Percentiles rank a stretch among this genome's conserved stretches.
Conservation (phyloP, 768 basidiomycete genomes). For the Candolleomyces aberdarensis region DNA sequence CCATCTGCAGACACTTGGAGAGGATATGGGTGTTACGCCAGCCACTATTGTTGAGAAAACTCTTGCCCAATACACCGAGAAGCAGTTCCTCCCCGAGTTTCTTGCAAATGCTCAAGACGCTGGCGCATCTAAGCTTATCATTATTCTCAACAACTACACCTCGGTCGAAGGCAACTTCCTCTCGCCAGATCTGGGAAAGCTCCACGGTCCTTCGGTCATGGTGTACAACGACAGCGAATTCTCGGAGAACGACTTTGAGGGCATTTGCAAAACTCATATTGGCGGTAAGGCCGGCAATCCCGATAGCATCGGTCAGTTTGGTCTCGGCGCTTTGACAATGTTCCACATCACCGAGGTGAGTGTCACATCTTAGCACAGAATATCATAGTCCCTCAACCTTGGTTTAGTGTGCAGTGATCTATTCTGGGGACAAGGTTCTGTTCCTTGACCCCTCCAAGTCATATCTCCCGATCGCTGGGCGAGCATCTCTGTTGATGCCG, state of each 20-base stretch:
- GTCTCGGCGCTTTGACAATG: conserved; percentile 49
- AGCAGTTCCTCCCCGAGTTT: conserved; percentile 47
- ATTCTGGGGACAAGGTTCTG: conserved; percentile 27
- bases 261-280: conserved; percentile 40
- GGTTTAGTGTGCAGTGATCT: conserved; percentile 28
- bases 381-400: neutral
- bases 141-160: conserved; percentile 35
- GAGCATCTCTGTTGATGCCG: conserved; percentile 28
- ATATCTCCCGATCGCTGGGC: conserved; percentile 31
- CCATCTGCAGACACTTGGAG: conserved; percentile 24
- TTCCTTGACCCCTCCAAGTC: conserved; percentile 46
- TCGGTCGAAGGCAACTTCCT: conserved; percentile 18
- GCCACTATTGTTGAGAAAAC: conserved; percentile 40
- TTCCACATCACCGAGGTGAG: conserved; percentile 51
- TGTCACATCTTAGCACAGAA: neutral
- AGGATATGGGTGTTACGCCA: conserved; percentile 43
- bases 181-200: conserved; percentile 29
- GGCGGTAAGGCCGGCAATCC: conserved; percentile 38
- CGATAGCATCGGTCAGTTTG: conserved; percentile 49
- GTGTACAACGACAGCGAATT: conserved; percentile 45
- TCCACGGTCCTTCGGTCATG: conserved; percentile 36
- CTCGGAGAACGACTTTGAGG: conserved; percentile 39
- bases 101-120: conserved; percentile 55
- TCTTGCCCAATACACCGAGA: conserved; percentile 37
- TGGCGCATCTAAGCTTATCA: conserved; percentile 26